phyloP scores from a whole-genome alignment of 2,329 filamentous ascomycete species.

The Colletotrichum neosansevieriae region DNA sequence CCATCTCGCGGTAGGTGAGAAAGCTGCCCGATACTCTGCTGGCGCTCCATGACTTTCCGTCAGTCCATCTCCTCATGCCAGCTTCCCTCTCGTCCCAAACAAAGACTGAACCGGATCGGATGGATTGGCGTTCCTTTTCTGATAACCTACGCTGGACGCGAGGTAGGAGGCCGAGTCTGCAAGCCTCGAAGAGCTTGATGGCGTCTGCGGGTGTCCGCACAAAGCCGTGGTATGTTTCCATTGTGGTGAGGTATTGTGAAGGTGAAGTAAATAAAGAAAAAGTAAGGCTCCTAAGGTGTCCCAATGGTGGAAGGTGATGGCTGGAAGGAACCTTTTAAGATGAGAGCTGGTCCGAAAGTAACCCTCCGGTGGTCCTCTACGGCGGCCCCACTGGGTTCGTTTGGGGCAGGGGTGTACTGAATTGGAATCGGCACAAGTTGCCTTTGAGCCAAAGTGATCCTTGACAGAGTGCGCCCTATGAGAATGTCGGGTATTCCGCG shows the following conservation, averaged over 20 bases:
- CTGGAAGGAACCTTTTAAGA: constrained; percentile 29
- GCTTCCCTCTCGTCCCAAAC: constrained; percentile 99
- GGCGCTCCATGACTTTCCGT: constrained; percentile 99
- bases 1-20: constrained; percentile 97
- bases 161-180: constrained; percentile 87
- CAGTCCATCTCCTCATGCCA: constrained; percentile 98
- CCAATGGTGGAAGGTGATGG: constrained; percentile 5
- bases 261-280: constrained; percentile 3
- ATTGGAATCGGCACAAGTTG: constrained; percentile 37
- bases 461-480: constrained; percentile 20
- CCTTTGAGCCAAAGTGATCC: constrained; percentile 12
- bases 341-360: constrained; percentile 21
- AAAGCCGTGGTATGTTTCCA: constrained; percentile 97
- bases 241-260: constrained; percentile 56
- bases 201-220: constrained; percentile 97
- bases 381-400: constrained; percentile 37
- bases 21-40: constrained; percentile 98
- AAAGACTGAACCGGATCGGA: constrained; percentile 96
- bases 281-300: constrained; percentile 28
- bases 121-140: constrained; percentile 96
- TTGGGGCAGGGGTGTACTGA: constrained; percentile 27
- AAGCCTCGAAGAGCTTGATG: constrained; percentile 98
- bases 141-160: constrained; percentile 93
- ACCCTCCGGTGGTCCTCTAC: constrained; percentile 33
- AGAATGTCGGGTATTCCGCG: constrained; percentile 19